Conservation (phyloP, 108 stramenopile genomes). For the Cyclotella baltica region DNA sequence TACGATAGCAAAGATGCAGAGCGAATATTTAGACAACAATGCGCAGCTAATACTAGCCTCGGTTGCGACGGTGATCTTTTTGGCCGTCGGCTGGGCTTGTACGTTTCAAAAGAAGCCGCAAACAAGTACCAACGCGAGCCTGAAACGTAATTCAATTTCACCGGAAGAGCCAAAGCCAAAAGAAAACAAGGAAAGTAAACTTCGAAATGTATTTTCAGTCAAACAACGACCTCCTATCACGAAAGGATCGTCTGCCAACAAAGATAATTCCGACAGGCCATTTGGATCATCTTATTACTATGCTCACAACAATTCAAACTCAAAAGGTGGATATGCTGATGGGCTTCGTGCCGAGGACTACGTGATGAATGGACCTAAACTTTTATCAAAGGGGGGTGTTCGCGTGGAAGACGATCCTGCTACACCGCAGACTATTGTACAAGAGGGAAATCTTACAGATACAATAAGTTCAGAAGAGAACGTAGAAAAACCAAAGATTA, state of each 20-base stretch:
- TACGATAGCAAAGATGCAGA: background rate
- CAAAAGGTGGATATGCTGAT: constrained; percentile 84
- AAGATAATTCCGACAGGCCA: constrained; percentile 52
- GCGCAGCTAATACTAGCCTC: background rate
- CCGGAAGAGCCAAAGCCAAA: background rate
- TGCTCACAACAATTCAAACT: constrained; percentile 75
- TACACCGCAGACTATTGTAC: background rate
- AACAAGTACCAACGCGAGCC: background rate
- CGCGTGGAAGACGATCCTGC: constrained; percentile 34
- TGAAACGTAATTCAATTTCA: background rate
- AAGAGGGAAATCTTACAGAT: constrained; percentile 1
- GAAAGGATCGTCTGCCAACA: background rate
- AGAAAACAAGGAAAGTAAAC: background rate
- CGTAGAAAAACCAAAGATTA: constrained; percentile 7
- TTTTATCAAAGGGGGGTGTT: constrained; percentile 65
- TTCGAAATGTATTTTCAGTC: constrained; percentile 48
- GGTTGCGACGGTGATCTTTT: background rate
- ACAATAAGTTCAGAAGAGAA: constrained; percentile 6
- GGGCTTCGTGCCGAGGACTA: constrained; percentile 85
- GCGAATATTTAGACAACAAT: background rate
- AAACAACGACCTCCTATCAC: constrained; percentile 36
- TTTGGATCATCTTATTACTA: constrained; percentile 86
- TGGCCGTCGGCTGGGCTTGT: background rate
- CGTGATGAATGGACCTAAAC: constrained; percentile 81
- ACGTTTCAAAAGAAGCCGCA: background rate